A percentile compares a stretch with the other conserved stretches of the same genome.
Conservation (phyloP, 2,329 filamentous ascomycete genomes). For the Huntiella savannae region DNA sequence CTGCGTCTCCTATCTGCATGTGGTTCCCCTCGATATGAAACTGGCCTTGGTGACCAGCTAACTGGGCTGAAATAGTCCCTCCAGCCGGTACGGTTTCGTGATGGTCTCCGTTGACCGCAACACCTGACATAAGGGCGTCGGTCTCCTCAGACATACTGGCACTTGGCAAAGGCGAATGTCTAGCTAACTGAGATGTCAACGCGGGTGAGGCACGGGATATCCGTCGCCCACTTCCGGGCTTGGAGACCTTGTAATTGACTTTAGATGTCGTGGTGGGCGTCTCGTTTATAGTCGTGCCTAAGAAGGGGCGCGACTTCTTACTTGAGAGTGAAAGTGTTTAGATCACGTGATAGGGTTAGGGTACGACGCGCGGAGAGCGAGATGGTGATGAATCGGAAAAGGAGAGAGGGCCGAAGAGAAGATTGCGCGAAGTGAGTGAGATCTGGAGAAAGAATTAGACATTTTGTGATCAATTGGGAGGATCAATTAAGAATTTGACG, state of each 20-base stretch:
- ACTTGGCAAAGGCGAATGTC: not conserved
- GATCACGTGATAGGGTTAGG: not conserved
- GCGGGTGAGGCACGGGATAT: constrained; percentile 6
- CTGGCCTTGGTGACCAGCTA: not conserved
- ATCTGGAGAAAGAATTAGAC: too few relatives aligned
- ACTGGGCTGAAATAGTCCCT: constrained; percentile 5
- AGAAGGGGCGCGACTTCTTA: not conserved
- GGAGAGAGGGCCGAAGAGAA: too few relatives aligned
- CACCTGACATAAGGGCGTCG: not conserved
- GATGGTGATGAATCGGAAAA: too few relatives aligned
- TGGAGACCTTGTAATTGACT: constrained; percentile 6
- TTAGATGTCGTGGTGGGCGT: not conserved
- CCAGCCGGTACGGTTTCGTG: not conserved
- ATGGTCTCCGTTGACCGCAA: not conserved
- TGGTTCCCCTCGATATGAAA: not conserved
- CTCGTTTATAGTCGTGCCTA: not conserved
- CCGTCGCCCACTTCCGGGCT: constrained; percentile 5
- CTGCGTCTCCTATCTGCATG: constrained; percentile 9
- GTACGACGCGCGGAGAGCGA: too few relatives aligned
- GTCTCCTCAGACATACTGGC: not conserved
- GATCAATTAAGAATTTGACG: too few relatives aligned
- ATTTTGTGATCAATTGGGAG: too few relatives aligned
- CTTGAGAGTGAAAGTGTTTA: too few relatives aligned
- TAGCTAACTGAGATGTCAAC: not conserved
- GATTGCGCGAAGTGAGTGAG: too few relatives aligned